Percentiles rank a stretch among this genome's conserved stretches.
Conservation (phyloP, 2,329 filamentous ascomycete species). For the Curvularia lunata region DNA sequence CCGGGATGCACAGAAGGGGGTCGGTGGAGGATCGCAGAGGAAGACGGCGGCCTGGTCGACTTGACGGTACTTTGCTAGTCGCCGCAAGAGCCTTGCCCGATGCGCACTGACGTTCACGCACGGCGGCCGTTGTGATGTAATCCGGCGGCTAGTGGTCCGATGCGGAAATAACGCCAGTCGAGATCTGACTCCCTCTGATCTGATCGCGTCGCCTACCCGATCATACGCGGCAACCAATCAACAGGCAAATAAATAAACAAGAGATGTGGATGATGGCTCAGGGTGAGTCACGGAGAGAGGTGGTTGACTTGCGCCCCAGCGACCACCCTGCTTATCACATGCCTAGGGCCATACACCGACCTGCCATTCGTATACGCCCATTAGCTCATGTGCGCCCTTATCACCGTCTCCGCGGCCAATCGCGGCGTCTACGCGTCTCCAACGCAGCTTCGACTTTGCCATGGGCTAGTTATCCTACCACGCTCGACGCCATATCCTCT, state of each 20-base stretch:
- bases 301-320: not conserved
- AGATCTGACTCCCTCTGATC: not conserved
- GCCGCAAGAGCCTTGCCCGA: slow-evolving; percentile 16
- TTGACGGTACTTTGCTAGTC: slow-evolving; percentile 4
- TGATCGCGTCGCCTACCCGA: not conserved
- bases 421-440: not conserved
- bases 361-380: slow-evolving; percentile 1
- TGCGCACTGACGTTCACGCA: slow-evolving; percentile 20
- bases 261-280: too few relatives aligned
- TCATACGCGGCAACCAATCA: too few relatives aligned
- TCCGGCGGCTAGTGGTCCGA: slow-evolving; percentile 1
- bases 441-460: not conserved
- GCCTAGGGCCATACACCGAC: not conserved
- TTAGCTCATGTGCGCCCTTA: not conserved
- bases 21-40: slow-evolving; percentile 6
- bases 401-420: not conserved
- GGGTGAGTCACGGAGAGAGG: not conserved
- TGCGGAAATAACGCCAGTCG: not conserved
- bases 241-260: not conserved
- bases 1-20: not conserved
- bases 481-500: not conserved
- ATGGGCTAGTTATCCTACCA: not conserved
- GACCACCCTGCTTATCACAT: not conserved
- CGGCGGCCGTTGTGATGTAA: slow-evolving; percentile 18
- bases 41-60: slow-evolving; percentile 6